Percentiles rank a stretch among this genome's conserved stretches.
Evolutionary conservation across 23 red algal species (phyloP).

Genomic region (Gracilaria caudata): DNA sequence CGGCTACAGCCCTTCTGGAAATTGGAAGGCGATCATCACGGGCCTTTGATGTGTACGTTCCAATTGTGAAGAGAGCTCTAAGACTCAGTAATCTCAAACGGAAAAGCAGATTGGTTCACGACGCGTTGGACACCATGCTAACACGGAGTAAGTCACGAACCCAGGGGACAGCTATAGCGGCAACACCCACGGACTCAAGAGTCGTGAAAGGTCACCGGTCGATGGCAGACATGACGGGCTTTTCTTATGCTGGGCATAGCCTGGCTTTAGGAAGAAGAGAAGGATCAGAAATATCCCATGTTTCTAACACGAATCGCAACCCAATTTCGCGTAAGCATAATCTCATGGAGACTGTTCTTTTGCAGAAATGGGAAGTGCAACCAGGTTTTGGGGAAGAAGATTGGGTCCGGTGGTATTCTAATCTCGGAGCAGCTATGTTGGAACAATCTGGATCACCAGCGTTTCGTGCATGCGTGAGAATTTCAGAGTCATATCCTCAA

Average conservation of each 20-base stretch:
- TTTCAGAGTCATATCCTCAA: constrained; percentile 92
- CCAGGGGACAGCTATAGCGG: neutral
- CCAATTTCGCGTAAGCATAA: constrained; percentile 15
- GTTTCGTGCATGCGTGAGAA: constrained; percentile 86
- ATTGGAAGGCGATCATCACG: constrained; percentile 25
- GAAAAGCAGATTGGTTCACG: constrained; percentile 10
- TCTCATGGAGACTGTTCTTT: constrained; percentile 62
- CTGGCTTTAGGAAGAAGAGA: constrained; percentile 10
- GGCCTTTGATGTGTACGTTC: constrained; percentile 54
- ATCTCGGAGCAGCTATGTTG: constrained; percentile 87
- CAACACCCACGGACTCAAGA: neutral
- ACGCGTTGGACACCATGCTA: constrained; percentile 23
- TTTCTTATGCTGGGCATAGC: constrained; percentile 4
- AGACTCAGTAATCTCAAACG: constrained; percentile 11
- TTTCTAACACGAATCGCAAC: neutral
- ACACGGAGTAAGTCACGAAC: neutral
- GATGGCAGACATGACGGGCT: neutral
- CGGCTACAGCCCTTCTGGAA: constrained; percentile 45
- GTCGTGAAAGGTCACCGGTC: neutral
- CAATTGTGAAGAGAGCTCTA: constrained; percentile 57
- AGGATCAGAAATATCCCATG: neutral
- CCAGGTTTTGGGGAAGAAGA: constrained; percentile 70
- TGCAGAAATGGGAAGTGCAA: constrained; percentile 85
- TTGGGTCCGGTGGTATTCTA: constrained; percentile 90
- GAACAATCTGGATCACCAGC: constrained; percentile 89